Evolutionary conservation across 2,329 filamentous ascomycete genomes (phyloP), one percentile per base, ranked within the genome.

Genomic region (Cyphellophora attinorum): DNA sequence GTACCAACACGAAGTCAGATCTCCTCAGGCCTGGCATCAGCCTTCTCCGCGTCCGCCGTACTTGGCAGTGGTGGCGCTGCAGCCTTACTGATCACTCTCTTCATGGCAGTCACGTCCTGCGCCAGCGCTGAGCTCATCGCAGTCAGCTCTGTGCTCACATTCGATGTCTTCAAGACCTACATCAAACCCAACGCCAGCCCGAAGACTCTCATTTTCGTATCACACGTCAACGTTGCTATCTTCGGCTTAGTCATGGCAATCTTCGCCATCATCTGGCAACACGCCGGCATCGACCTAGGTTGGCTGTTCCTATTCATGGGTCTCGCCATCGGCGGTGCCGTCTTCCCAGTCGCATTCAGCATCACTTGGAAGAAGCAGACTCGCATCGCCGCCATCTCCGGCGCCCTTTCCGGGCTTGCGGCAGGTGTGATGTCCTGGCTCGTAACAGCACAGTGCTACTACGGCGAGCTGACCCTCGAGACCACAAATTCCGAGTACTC

Each of bases 51-150:
- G 0, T 82, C 91, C 5, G 84, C 82, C 1, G 60, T 94, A 5
- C 70, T 93, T 6, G 86, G 85, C 1, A 78, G 77, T 45, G 81
- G 83, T 3, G 85, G 85, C 29, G 85, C 85, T 1, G 74, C 78
- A 2, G 81, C 75, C 0, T 85, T 83, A 0, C 69, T 91, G 1
- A 61, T 93, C 8, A 76, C 93, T 43, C 70, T 93, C 33, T 91
- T 93, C 64, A 84, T 93, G 76, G 86, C 86, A 13, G 85, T 93
- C 12, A 93, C 85, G 0, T 84, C 76, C 2, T 81, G 85, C 0
- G 81, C 81, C 44, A 86, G 79, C 2, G 79, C 85, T 0, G 81
- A 93, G 54, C 64, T 93, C 3, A 88, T 93, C 36, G 84, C 86
- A 2, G 83, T 91, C 1, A 88, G 81, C 2, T 86, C 81, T 8